Percentiles rank a stretch among this genome's conserved stretches.
phyloP scores from a whole-genome alignment of 805 yeast species.

The Pichia scutulata region DNA sequence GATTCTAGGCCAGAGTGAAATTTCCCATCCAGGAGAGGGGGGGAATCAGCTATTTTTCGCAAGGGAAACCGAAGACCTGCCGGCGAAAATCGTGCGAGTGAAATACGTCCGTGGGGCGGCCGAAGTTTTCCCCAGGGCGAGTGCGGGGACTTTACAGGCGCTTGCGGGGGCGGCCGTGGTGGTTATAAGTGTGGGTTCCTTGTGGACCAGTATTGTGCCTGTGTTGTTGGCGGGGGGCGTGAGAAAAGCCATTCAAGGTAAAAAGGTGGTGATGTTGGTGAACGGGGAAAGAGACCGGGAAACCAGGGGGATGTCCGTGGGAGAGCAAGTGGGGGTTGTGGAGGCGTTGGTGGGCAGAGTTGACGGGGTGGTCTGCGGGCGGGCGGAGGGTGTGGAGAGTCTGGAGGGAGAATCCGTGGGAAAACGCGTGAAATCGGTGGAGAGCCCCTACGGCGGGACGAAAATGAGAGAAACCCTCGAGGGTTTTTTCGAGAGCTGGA shows the following conservation, averaged over 20 bases:
- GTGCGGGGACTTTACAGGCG: constrained; percentile 47
- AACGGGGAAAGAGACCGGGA: not conserved
- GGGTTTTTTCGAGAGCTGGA: not conserved
- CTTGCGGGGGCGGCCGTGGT: constrained; percentile 46
- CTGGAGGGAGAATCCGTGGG: not conserved
- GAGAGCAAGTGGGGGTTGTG: not conserved
- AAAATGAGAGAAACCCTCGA: not conserved
- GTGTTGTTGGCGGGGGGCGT: constrained; percentile 66
- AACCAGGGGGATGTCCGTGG: not conserved
- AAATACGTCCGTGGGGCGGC: constrained; percentile 41
- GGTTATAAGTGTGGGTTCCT: constrained; percentile 77
- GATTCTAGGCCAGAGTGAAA: constrained; percentile 87
- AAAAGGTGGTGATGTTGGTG: not conserved
- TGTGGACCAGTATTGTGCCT: constrained; percentile 84
- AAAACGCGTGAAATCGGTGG: too few species aligned
- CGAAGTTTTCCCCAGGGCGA: constrained; percentile 72
- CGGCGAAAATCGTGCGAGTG: not conserved
- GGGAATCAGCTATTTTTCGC: constrained; percentile 1
- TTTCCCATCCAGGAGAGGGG: constrained; percentile 64
- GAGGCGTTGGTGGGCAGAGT: not conserved
- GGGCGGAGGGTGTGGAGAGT: not conserved
- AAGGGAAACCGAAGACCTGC: constrained; percentile 35
- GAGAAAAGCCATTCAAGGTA: constrained; percentile 45
- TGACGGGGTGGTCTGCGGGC: not conserved
- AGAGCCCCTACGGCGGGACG: not conserved